phyloP scores from a whole-genome alignment of 106 monocot species.

The Dioscorea alata region DNA sequence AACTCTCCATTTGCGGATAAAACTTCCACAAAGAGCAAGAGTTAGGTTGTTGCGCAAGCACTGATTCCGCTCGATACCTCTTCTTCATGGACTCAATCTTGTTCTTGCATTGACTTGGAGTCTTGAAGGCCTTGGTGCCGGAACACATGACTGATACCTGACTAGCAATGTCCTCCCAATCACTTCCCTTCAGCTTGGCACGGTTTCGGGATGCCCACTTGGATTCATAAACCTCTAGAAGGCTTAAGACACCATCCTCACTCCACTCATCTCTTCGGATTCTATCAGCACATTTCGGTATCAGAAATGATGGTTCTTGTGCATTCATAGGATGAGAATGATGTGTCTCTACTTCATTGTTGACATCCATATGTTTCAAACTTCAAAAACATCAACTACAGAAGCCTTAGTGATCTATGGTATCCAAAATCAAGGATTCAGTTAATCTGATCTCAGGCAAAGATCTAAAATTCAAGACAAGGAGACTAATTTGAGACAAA shows the following conservation, averaged over 20 bases:
- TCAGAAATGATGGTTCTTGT: background rate
- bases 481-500: background rate
- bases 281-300: constrained; percentile 14
- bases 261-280: constrained; percentile 68
- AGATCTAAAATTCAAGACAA: background rate
- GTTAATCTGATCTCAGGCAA: background rate
- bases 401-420: too few species aligned
- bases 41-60: constrained; percentile 1
- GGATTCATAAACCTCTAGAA: constrained; percentile 68
- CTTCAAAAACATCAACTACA: background rate
- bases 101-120: constrained; percentile 90
- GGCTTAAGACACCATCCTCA: constrained; percentile 41
- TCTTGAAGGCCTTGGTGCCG: constrained; percentile 35
- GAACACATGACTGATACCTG: constrained; percentile 43
- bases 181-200: constrained; percentile 77
- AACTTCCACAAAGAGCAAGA: constrained; percentile 56
- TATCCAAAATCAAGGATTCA: background rate
- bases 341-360: constrained; percentile 1
- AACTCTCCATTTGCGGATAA: constrained; percentile 42
- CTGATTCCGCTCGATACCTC: constrained; percentile 61
- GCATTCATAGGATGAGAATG: background rate
- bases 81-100: constrained; percentile 97
- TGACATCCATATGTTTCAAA: background rate
- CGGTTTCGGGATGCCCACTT: constrained; percentile 72
- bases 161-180: constrained; percentile 72